A percentile compares a stretch with the other conserved stretches of the same genome.
These are phyloP conservation scores for Backusella macrospora DNA, from an alignment of 192 early-diverging fungal species.

Conservation along the genomic window DNA sequence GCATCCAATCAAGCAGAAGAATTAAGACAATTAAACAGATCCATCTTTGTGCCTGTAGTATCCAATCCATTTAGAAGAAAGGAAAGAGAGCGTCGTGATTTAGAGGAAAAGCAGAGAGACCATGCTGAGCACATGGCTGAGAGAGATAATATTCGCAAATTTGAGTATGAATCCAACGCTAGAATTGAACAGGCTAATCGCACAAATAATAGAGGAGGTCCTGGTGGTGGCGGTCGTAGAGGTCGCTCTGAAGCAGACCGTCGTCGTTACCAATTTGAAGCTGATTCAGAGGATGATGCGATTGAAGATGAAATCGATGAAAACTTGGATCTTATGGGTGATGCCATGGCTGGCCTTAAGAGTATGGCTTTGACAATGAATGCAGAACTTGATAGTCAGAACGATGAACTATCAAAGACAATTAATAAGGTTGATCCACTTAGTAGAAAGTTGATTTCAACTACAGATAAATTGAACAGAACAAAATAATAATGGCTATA, in stretches of 20 bases:
- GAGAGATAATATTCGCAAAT: slow-evolving; percentile 54
- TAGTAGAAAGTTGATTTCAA: slow-evolving; percentile 30
- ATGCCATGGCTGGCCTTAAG: slow-evolving; percentile 57
- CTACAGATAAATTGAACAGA: slow-evolving; percentile 38
- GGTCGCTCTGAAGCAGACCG: slow-evolving; percentile 51
- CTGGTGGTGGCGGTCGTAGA: slow-evolving; percentile 51
- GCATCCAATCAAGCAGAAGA: slow-evolving; percentile 55
- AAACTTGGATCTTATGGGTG: slow-evolving; percentile 64
- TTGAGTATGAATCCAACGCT: slow-evolving; percentile 60
- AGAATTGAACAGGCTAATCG: slow-evolving; percentile 57
- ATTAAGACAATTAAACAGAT: slow-evolving; percentile 70
- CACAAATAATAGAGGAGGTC: slow-evolving; percentile 30
- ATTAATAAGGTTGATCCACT: slow-evolving; percentile 53
- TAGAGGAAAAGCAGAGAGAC: slow-evolving; percentile 51
- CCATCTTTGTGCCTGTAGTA: slow-evolving; percentile 72
- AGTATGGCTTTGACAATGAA: slow-evolving; percentile 60
- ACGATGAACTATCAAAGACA: slow-evolving; percentile 55
- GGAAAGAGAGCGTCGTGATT: slow-evolving; percentile 60
- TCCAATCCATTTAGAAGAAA: slow-evolving; percentile 70
- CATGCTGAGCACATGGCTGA: slow-evolving; percentile 54
- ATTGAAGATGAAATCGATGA: slow-evolving; percentile 70
- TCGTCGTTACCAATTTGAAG: slow-evolving; percentile 67
- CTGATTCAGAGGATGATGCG: slow-evolving; percentile 64
- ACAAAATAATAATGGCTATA: slow-evolving; percentile 19
- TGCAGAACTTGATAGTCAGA: slow-evolving; percentile 64